Evolutionary conservation across 2,329 filamentous ascomycete species (phyloP), one percentile per base, ranked within the genome.

Genomic region (Didymosphaeria variabile): DNA sequence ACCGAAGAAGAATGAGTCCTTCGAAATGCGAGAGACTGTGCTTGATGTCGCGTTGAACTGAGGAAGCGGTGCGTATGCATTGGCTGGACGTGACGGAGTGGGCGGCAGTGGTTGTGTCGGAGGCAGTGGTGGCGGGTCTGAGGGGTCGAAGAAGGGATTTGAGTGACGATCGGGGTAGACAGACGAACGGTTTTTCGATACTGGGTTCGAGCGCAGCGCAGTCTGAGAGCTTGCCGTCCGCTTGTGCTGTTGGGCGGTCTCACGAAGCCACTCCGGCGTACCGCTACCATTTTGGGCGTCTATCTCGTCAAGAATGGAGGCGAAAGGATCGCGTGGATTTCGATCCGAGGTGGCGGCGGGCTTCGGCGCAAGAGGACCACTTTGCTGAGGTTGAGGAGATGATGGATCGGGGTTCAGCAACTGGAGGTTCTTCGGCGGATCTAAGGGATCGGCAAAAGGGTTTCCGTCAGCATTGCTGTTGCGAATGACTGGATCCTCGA

Each of bases 171-270:
- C 66, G 12, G 66, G 60, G 34, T 76, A 72, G 26, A 75, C 54
- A 0, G 75, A 76, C 5, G 58, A 31, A 19, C 65, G 64, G n/a
- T 54, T 36, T 4, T 57, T 57, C 23, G 69, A 71, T 5, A 71
- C 61, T 13, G 72, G 71, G 54, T 76, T 69, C 5, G 74, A 77
- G 15, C 58, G 62, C 15, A 77, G 65, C 12, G 74, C 74, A 2
- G 73, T 73, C n/a, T 65, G 56, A 31, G 69, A 60, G 46, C 74
- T 77, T 44, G 71, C 67, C 15, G 67, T 72, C 36, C 74, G 71
- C 49, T 69, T 70, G 50, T 78, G 75, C 23, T 58, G 52, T 40
- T 59, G 58, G 32, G 57, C 54, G 26, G 67, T 65, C 17, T 69
- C 64, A 21, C 59, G 61, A 31, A 70, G 59, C 68, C 72, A 74